These are phyloP conservation scores for Datura wrightii DNA, from an alignment of 257 asterid genomes.

Conservation along the genomic window DNA sequence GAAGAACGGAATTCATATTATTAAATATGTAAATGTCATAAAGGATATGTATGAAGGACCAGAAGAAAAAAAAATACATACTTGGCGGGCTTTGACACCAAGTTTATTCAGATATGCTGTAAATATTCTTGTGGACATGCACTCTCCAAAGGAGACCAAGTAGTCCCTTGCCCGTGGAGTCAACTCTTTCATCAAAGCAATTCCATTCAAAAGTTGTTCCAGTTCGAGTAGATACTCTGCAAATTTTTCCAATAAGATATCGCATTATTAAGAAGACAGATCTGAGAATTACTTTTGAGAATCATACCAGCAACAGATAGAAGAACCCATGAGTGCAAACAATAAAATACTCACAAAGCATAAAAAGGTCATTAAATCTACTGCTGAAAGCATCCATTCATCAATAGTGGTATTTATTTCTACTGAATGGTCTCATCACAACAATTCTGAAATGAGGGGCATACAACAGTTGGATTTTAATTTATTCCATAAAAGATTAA, in stretches of 20 bases:
- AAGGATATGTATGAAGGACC: too few relatives aligned
- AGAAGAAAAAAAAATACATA: constrained; percentile 40
- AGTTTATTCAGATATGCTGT: constrained; percentile 74
- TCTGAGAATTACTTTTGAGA: background rate
- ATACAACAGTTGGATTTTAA: background rate
- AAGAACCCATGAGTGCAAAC: background rate
- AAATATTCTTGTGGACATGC: constrained; percentile 90
- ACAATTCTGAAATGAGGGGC: background rate
- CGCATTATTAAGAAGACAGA: background rate
- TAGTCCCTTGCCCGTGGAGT: constrained; percentile 79
- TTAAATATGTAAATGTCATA: too few relatives aligned
- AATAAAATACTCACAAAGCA: background rate
- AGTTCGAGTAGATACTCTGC: constrained; percentile 67
- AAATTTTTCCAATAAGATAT: constrained; percentile 22
- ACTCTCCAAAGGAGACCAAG: constrained; percentile 88
- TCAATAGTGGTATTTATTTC: background rate
- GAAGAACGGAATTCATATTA: too few relatives aligned
- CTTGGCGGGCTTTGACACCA: constrained; percentile 78
- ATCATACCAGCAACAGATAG: too few relatives aligned
- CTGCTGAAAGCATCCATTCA: constrained; percentile 19
- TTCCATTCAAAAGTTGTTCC: constrained; percentile 78
- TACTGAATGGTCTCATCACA: background rate
- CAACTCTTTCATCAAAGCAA: constrained; percentile 85
- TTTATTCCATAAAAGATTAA: background rate
- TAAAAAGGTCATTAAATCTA: background rate